Base-by-base conservation (phyloP, 257 asterid genomes). In the Ballota nigra region DNA sequence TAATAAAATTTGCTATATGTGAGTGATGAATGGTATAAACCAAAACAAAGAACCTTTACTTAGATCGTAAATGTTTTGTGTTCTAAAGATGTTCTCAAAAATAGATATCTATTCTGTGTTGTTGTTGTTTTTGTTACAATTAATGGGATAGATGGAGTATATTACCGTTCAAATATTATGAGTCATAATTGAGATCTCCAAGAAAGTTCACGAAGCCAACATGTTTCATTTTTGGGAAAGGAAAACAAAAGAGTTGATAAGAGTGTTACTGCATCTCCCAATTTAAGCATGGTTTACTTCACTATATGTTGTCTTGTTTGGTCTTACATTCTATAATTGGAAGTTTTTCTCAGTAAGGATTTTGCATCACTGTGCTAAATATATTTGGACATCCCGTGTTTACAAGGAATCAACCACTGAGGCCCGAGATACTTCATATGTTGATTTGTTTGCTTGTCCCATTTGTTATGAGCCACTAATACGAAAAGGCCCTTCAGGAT, bases 401-500 rank as follows among this genome's bases (percentile, higher is more conserved):
- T 68, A n/a, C 61, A 72, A 95, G 97, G 96, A 84, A 78, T 77
- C 81, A 41, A 79, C 38, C 49, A 79, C 71, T 57, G 82, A 79
- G 60, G 68, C 71, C 28, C 72, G 68, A 34, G 87, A 77, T 55
- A 65, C 79, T 52, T 78, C 86, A 6, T 75, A 77, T 47, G 80
- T 76, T 24, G 96, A 86, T 66, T 88, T 92, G 74, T 88, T 95
- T 78, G 90, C 97, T 47, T 92, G 98, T 75, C 96, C 99, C 23
- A 87, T 95, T 63, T 92, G 98, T 74, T 92, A 88, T 28, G 98
- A 88, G 67, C 98, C 94, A 26, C 84, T 92, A 60, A 80, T 86
- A 68, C 83, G 98, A 68, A 95, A 86, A 81, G 99, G 99, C 3
- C 99, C 99, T 75, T 57, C 95, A 12, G 99, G 98, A 64, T 95